phyloP scores from a whole-genome alignment of 2,329 filamentous ascomycete species.

The Hymenoscyphus occultus region DNA sequence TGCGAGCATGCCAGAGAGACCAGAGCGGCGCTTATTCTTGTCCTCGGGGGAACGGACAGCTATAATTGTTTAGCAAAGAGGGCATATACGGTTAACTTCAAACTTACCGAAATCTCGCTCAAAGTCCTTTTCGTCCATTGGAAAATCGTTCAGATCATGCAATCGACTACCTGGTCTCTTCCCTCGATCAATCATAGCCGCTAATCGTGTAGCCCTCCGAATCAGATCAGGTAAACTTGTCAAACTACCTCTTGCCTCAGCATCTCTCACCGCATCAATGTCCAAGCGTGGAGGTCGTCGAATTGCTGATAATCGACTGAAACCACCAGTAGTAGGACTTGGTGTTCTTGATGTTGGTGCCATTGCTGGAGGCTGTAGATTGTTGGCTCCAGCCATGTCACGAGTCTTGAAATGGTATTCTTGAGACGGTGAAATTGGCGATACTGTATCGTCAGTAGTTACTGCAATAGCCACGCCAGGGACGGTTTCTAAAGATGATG shows the following conservation, averaged over 20 bases:
- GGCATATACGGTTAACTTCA: not conserved
- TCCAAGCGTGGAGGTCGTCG: slow-evolving; percentile 71
- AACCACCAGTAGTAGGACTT: slow-evolving; percentile 22
- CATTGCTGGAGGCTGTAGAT: slow-evolving; percentile 21
- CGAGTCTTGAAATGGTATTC: slow-evolving; percentile 40
- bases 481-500: slow-evolving; percentile 29
- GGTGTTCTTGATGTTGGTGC: slow-evolving; percentile 19
- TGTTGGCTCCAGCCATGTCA: slow-evolving; percentile 46
- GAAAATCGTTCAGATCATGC: slow-evolving; percentile 51
- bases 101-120: slow-evolving; percentile 31
- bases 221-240: slow-evolving; percentile 93
- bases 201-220: slow-evolving; percentile 78
- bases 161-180: slow-evolving; percentile 59
- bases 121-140: slow-evolving; percentile 35
- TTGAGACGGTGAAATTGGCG: slow-evolving; percentile 12
- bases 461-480: slow-evolving; percentile 23
- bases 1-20: slow-evolving; percentile 59
- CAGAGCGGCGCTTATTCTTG: slow-evolving; percentile 29
- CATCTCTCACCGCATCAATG: slow-evolving; percentile 75
- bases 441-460: slow-evolving; percentile 18
- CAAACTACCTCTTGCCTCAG: slow-evolving; percentile 81
- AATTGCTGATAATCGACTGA: slow-evolving; percentile 52
- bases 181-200: slow-evolving; percentile 83
- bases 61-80: slow-evolving; percentile 16
- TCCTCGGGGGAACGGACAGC: slow-evolving; percentile 13